Evolutionary conservation across 2,329 filamentous ascomycete genomes (phyloP).

Genomic region (Zopfia rhizophila): DNA sequence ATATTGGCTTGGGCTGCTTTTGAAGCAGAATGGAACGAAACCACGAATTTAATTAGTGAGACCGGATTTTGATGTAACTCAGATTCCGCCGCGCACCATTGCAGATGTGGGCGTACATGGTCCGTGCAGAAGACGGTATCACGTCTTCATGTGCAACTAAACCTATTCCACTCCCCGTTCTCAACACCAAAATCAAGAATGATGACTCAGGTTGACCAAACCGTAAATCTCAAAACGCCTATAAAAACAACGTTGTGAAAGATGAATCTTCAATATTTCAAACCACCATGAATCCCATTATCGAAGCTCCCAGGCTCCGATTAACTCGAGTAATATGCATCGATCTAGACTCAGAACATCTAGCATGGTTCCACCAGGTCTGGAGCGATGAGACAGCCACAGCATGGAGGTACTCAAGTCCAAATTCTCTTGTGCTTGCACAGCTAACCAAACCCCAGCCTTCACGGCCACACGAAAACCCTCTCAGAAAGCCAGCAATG

Average conservation of each 20-base stretch:
- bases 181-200: too few relatives aligned
- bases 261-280: too few relatives aligned
- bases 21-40: too few relatives aligned
- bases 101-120: too few relatives aligned
- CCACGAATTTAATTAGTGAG: too few relatives aligned
- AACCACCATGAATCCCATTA: conserved; percentile 6
- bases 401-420: conserved; percentile 31
- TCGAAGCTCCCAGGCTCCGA: conserved; percentile 34
- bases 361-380: conserved; percentile 40
- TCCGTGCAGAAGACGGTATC: neutral
- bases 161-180: neutral
- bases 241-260: too few relatives aligned
- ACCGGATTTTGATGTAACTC: too few relatives aligned
- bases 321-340: conserved; percentile 36
- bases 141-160: conserved; percentile 2
- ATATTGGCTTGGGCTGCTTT: too few relatives aligned
- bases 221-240: too few relatives aligned
- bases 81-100: too few relatives aligned
- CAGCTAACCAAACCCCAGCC: conserved; percentile 8
- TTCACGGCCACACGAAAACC: conserved; percentile 31
- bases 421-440: neutral
- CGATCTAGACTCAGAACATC: conserved; percentile 27
- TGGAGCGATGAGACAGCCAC: conserved; percentile 36
- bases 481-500: conserved; percentile 29
- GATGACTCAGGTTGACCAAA: too few relatives aligned